These are phyloP conservation scores for Skeletonema menzelii DNA, from an alignment of 108 stramenopile species.

Conservation along the genomic window DNA sequence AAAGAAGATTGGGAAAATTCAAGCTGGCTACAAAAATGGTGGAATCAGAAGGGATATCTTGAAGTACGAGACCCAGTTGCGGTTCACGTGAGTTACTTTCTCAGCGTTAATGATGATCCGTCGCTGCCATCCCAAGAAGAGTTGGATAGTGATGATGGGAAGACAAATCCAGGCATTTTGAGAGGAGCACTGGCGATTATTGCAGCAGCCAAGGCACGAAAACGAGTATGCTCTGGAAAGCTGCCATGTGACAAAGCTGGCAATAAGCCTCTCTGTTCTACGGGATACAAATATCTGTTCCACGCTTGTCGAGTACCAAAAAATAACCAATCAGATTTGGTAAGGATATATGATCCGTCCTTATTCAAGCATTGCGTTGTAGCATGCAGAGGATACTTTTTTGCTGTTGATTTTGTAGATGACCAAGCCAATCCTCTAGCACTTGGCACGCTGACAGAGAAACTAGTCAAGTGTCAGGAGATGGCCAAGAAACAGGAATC, in stretches of 20 bases:
- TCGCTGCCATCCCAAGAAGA: constrained; percentile 4
- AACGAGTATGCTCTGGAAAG: constrained; percentile 27
- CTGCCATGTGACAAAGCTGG: constrained; percentile 41
- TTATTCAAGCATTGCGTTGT: constrained; percentile 56
- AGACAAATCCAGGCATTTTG: constrained; percentile 12
- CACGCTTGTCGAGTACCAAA: constrained; percentile 65
- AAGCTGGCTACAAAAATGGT: constrained; percentile 70
- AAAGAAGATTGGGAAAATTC: constrained; percentile 25
- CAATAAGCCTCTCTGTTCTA: constrained; percentile 40
- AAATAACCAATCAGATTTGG: constrained; percentile 45
- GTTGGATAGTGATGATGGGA: not conserved
- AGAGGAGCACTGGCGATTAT: constrained; percentile 44
- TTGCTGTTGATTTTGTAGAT: constrained; percentile 51
- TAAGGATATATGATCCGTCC: constrained; percentile 59
- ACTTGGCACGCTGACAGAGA: constrained; percentile 26
- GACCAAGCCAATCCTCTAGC: not conserved
- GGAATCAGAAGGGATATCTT: constrained; percentile 62
- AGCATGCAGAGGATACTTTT: constrained; percentile 58
- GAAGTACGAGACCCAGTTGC: constrained; percentile 68
- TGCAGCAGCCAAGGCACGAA: constrained; percentile 29
- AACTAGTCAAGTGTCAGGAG: constrained; percentile 48
- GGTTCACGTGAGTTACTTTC: constrained; percentile 70
- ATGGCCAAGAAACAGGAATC: constrained; percentile 38
- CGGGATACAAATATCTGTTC: constrained; percentile 76
- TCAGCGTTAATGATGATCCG: constrained; percentile 56